Evolutionary conservation across 2,329 filamentous ascomycete species (phyloP), one percentile per base, ranked within the genome.

Genomic region (Amauroascus verrucosus): DNA sequence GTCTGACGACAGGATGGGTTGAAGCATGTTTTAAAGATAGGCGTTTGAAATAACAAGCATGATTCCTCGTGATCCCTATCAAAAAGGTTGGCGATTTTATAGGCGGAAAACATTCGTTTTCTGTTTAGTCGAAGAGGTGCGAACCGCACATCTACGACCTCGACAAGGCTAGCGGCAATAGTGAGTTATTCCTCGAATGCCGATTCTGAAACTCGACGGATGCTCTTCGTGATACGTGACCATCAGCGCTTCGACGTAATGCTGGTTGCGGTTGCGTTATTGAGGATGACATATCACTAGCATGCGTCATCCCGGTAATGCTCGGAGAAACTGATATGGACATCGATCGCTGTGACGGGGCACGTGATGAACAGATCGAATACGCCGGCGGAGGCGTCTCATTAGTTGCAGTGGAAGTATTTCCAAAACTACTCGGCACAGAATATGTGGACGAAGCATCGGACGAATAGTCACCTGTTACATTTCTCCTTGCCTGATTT

Each of bases 321-420:
- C 53, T 57, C 8, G 64, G 61, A 8, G 66, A 66, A 0, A 66
- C 54, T 30, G 68, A 69, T 51, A 66, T 63, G 8, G 67, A 64
- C 43, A 55, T 52, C 9, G 58, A 57, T 9, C 53, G 56, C 16
- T 63, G 60, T 1, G 68, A 66, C 14, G 64, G 63, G 18, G 62
- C 55, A 13, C 64, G 57, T 38, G 65, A 65, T 2, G 57, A 61
- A 24, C 61, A 62, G 1, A 66, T 61, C 1, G 70, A 72, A 50
- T 72, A 72, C 7, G 70, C 68, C 28, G 70, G 70, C 3, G 70
- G 70, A 1, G 69, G 70, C 0, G 70, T 72, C 33, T 72, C 70
- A 14, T 68, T 60, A 4, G 70, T 72, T 7, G 70, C 70, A 2
- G 70, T 72, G 0, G 70, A 72, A 2, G 70, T 72, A 54, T 72